These are phyloP conservation scores for Verticillium tricorpus DNA, from an alignment of 2,329 filamentous ascomycete species.

Conservation along the genomic window DNA sequence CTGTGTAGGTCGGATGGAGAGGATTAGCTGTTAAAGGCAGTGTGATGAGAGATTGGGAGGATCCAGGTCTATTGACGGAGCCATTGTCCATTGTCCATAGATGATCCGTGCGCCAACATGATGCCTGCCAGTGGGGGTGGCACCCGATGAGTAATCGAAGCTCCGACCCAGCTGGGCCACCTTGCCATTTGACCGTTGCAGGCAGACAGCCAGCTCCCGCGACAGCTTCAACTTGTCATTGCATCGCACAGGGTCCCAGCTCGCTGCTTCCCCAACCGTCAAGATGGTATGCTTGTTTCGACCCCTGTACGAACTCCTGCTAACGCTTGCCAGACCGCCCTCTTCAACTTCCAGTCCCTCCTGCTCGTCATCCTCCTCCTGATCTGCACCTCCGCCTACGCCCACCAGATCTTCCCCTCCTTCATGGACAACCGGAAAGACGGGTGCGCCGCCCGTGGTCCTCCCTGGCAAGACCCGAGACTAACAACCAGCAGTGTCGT, in stretches of 20 bases:
- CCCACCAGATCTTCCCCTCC: constrained; percentile 82
- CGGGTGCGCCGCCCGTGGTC: constrained; percentile 52
- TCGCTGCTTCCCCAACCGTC: constrained; percentile 1
- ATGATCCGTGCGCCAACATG: background rate
- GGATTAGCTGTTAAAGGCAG: background rate
- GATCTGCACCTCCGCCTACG: constrained; percentile 93
- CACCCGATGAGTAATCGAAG: background rate
- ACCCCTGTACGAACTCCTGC: background rate
- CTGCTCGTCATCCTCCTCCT: constrained; percentile 90
- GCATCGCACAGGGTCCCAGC: background rate
- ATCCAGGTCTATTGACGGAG: background rate
- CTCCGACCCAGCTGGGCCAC: background rate
- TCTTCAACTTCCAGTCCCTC: constrained; percentile 98
- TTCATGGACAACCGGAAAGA: constrained; percentile 93
- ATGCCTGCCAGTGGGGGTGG: background rate
- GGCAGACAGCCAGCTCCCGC: background rate
- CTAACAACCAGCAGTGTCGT: constrained; percentile 50
- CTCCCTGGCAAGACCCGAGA: background rate
- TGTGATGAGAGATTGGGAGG: background rate
- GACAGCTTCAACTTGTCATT: background rate
- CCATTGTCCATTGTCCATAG: background rate
- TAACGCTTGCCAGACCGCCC: constrained; percentile 63
- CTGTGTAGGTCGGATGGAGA: background rate
- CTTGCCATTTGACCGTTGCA: background rate
- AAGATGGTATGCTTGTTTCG: constrained; percentile 17